A percentile compares a stretch with the other conserved stretches of the same genome.
These are phyloP conservation scores for Meredithiella fracta DNA, from an alignment of 2,329 filamentous ascomycete species.

Conservation along the genomic window DNA sequence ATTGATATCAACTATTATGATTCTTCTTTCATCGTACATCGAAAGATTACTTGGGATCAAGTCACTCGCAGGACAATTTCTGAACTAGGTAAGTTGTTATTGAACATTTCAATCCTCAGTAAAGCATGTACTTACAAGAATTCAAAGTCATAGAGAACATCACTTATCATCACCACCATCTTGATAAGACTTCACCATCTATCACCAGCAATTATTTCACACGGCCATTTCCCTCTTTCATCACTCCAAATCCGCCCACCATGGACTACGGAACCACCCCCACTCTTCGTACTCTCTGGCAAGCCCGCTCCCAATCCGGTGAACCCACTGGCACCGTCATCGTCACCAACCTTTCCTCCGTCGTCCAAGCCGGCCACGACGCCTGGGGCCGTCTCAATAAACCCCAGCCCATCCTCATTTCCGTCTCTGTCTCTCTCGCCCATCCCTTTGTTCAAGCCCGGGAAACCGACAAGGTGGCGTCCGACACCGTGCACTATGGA, in stretches of 20 bases:
- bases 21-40: too few relatives aligned
- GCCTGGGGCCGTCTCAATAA: conserved; percentile 48
- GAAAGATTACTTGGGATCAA: too few relatives aligned
- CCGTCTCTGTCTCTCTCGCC: conserved; percentile 40
- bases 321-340: conserved; percentile 37
- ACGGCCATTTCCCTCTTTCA: neutral
- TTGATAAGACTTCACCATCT: too few relatives aligned
- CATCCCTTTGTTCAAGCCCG: conserved; percentile 42
- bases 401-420: conserved; percentile 45
- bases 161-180: too few relatives aligned
- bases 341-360: conserved; percentile 44
- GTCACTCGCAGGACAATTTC: too few relatives aligned
- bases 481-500: conserved; percentile 64
- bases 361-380: conserved; percentile 41
- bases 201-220: too few relatives aligned
- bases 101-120: too few relatives aligned
- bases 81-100: too few relatives aligned
- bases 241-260: neutral
- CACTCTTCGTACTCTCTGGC: conserved; percentile 19
- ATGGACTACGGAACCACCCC: conserved; percentile 7
- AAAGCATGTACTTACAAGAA: too few relatives aligned
- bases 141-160: too few relatives aligned
- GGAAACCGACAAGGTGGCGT: conserved; percentile 40
- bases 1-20: too few relatives aligned
- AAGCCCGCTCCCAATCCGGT: conserved; percentile 25